Conservation (phyloP, 768 basidiomycete genomes). For the Pisolithus microcarpus region DNA sequence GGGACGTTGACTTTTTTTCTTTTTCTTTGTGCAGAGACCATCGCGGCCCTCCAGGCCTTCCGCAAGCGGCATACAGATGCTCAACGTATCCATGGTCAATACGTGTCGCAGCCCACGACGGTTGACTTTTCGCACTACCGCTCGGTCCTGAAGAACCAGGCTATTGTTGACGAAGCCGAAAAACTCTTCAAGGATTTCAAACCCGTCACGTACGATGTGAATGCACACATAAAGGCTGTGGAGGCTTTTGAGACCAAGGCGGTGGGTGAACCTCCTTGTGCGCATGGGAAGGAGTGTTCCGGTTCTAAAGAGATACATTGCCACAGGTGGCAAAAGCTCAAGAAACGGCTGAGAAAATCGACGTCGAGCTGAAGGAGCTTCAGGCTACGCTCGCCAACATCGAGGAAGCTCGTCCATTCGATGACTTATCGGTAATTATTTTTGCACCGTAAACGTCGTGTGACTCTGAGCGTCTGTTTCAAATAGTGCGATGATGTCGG, state of each 20-base stretch:
- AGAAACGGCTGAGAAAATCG: constrained; percentile 85
- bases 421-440: constrained; percentile 83
- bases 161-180: constrained; percentile 88
- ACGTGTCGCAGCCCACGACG: constrained; percentile 65
- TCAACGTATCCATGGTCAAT: constrained; percentile 59
- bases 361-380: constrained; percentile 84
- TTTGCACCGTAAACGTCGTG: not conserved
- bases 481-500: constrained; percentile 80
- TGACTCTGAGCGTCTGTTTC: not conserved
- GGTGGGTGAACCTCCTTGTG: constrained; percentile 41
- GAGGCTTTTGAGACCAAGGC: constrained; percentile 96
- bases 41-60: constrained; percentile 87
- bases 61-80: constrained; percentile 93
- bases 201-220: constrained; percentile 89
- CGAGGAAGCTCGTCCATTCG: constrained; percentile 93
- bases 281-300: not conserved
- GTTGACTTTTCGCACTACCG: constrained; percentile 93
- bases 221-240: constrained; percentile 86
- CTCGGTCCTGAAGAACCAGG: constrained; percentile 84
- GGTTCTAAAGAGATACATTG: constrained; percentile 1
- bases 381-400: constrained; percentile 94
- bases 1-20: not conserved
- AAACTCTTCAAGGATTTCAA: constrained; percentile 85
- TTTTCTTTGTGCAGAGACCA: constrained; percentile 56
- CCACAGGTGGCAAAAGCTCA: constrained; percentile 78